These are phyloP conservation scores for Trametes hirsuta DNA, from an alignment of 1,284 basidiomycete species.

Conservation along the genomic window DNA sequence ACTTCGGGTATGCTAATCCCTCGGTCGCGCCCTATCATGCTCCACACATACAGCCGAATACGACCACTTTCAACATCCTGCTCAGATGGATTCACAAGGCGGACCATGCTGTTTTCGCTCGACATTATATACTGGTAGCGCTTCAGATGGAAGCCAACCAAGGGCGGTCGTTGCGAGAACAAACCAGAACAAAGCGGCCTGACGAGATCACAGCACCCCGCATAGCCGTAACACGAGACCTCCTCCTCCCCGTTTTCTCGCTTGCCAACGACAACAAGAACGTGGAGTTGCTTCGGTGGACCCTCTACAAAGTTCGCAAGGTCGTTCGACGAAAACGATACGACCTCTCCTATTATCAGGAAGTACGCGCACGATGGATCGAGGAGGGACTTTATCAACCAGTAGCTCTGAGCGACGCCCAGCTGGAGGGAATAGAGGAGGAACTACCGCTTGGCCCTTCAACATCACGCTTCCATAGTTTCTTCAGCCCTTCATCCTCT, in stretches of 20 bases:
- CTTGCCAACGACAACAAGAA: conserved; percentile 60
- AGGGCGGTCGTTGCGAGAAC: conserved; percentile 24
- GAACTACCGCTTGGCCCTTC: conserved; percentile 10
- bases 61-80: conserved; percentile 65
- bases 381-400: conserved; percentile 15
- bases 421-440: conserved; percentile 2
- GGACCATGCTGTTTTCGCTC: conserved; percentile 54
- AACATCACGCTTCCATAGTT: conserved; percentile 22
- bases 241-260: conserved; percentile 59
- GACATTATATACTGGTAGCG: conserved; percentile 72
- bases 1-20: conserved; percentile 44
- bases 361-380: conserved; percentile 30
- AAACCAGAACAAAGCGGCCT: conserved; percentile 20
- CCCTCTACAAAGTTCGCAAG: conserved; percentile 46
- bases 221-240: conserved; percentile 55
- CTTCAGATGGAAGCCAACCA: conserved; percentile 50
- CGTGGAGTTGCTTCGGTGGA: conserved; percentile 58
- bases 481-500: conserved; percentile 27
- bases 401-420: background rate
- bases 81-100: conserved; percentile 56
- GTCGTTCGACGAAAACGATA: conserved; percentile 49
- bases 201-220: conserved; percentile 49
- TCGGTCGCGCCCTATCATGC: conserved; percentile 36
- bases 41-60: conserved; percentile 66
- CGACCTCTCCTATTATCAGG: conserved; percentile 48